Evolutionary conservation across 1,139 yeast genomes (phyloP).

Genomic region (Yamadazyma conglobata): DNA sequence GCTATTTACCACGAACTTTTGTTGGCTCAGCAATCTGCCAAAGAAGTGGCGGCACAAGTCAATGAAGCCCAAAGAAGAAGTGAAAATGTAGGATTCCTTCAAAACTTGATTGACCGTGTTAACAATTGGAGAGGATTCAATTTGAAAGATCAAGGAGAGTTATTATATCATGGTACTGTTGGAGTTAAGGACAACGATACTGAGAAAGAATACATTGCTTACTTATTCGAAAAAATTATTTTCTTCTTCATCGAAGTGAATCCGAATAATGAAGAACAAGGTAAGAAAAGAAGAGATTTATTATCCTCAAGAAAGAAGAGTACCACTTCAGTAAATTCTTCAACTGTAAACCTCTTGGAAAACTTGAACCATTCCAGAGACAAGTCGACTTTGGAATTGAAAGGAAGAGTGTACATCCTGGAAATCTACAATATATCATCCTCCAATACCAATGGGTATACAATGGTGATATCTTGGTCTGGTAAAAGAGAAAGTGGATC

Average conservation of each 20-base stretch:
- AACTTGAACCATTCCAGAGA: slow-evolving; percentile 31
- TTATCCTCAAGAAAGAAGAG: slow-evolving; percentile 44
- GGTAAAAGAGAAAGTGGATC: slow-evolving; percentile 77
- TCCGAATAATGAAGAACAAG: slow-evolving; percentile 20
- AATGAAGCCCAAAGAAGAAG: slow-evolving; percentile 94
- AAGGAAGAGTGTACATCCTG: slow-evolving; percentile 68
- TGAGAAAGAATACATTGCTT: slow-evolving; percentile 88
- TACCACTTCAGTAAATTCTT: slow-evolving; percentile 25
- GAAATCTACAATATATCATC: slow-evolving; percentile 56
- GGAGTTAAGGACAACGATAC: slow-evolving; percentile 73
- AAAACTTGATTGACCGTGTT: slow-evolving; percentile 68
- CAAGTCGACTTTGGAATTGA: slow-evolving; percentile 46
- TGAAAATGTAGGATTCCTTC: slow-evolving; percentile 74
- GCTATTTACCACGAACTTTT: slow-evolving; percentile 61
- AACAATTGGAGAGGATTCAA: slow-evolving; percentile 95
- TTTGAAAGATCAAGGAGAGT: slow-evolving; percentile 77
- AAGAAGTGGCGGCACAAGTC: slow-evolving; percentile 72
- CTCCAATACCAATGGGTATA: slow-evolving; percentile 43
- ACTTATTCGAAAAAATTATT: slow-evolving; percentile 81
- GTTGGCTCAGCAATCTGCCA: slow-evolving; percentile 62
- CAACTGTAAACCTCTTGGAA: slow-evolving; percentile 38
- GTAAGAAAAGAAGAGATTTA: slow-evolving; percentile 34
- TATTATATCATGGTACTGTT: slow-evolving; percentile 73
- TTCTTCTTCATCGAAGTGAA: slow-evolving; percentile 63
- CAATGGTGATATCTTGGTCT: slow-evolving; percentile 71